These are phyloP conservation scores for Infundibulicybe gibba DNA, from an alignment of 768 basidiomycete species.

Conservation along the genomic window DNA sequence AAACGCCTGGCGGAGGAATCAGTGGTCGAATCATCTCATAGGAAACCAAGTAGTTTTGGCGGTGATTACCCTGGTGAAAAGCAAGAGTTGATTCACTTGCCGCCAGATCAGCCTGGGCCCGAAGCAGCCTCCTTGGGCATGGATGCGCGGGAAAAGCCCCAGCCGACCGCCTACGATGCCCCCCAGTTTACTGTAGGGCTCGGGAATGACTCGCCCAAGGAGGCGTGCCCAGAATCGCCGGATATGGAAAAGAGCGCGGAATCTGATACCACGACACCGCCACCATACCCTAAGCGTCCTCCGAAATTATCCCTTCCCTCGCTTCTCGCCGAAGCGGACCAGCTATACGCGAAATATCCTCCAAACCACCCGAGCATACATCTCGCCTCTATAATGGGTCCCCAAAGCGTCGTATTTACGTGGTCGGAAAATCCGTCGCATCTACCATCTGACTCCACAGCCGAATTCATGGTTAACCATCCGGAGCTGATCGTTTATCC, in stretches of 20 bases:
- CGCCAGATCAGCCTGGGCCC: not conserved
- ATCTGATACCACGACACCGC: not conserved
- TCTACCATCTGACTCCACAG: slow-evolving; percentile 50
- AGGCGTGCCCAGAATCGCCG: not conserved
- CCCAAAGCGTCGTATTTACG: slow-evolving; percentile 71
- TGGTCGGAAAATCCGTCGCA: slow-evolving; percentile 52
- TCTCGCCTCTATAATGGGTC: slow-evolving; percentile 67
- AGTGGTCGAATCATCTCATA: not conserved
- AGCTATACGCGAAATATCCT: slow-evolving; percentile 54
- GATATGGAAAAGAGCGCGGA: not conserved
- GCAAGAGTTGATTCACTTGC: not conserved
- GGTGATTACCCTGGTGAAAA: not conserved
- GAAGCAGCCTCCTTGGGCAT: not conserved
- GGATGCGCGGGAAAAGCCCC: not conserved
- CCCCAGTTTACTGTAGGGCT: not conserved
- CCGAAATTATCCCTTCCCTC: slow-evolving; percentile 38
- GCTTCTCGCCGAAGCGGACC: slow-evolving; percentile 56
- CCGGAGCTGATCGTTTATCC: slow-evolving; percentile 59
- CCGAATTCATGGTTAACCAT: slow-evolving; percentile 54
- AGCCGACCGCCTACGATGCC: not conserved
- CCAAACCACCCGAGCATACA: slow-evolving; percentile 52
- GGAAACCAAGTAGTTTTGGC: not conserved
- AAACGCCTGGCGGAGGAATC: not conserved
- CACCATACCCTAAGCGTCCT: not conserved
- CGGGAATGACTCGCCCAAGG: not conserved